A percentile compares a stretch with the other conserved stretches of the same genome.
These are phyloP conservation scores for Fusarium burgessii DNA, from an alignment of 2,329 filamentous ascomycete genomes.

Conservation along the genomic window DNA sequence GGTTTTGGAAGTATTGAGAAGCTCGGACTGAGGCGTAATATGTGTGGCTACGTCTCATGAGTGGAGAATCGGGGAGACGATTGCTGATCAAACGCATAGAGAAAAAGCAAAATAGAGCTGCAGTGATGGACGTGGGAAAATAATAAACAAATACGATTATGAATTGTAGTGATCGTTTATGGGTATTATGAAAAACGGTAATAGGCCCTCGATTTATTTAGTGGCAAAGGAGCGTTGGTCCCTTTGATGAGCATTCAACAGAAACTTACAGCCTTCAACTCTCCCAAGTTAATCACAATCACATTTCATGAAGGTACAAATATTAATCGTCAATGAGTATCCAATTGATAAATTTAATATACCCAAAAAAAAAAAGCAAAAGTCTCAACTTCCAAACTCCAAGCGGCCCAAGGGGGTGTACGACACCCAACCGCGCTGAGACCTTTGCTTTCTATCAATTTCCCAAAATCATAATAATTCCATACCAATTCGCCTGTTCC, in stretches of 20 bases:
- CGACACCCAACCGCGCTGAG: constrained; percentile 27
- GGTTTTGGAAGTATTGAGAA: not conserved
- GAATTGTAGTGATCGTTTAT: not conserved
- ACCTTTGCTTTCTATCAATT: constrained; percentile 39
- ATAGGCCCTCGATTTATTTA: not conserved
- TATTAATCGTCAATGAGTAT: constrained; percentile 24
- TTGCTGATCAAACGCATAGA: not conserved
- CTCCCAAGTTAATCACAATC: not conserved
- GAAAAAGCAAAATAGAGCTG: not conserved
- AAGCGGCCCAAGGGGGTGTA: constrained; percentile 17
- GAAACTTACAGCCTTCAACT: not conserved
- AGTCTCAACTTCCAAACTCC: constrained; percentile 35
- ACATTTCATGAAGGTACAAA: not conserved
- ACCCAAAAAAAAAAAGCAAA: constrained; percentile 29
- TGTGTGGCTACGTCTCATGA: constrained; percentile 1
- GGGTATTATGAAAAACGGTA: not conserved
- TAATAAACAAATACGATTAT: too few species aligned
- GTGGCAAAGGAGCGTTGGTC: not conserved
- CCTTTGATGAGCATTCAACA: not conserved
- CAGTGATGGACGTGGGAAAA: not conserved
- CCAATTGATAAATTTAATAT: constrained; percentile 25
- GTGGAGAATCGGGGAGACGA: constrained; percentile 22
- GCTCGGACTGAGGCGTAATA: not conserved
- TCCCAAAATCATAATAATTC: constrained; percentile 9
- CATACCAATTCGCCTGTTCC: constrained; percentile 21